Percentiles rank a stretch among this genome's conserved stretches.
Evolutionary conservation across 352 stramenopile species (phyloP).

Genomic region (Elongisporangium prolatum): DNA sequence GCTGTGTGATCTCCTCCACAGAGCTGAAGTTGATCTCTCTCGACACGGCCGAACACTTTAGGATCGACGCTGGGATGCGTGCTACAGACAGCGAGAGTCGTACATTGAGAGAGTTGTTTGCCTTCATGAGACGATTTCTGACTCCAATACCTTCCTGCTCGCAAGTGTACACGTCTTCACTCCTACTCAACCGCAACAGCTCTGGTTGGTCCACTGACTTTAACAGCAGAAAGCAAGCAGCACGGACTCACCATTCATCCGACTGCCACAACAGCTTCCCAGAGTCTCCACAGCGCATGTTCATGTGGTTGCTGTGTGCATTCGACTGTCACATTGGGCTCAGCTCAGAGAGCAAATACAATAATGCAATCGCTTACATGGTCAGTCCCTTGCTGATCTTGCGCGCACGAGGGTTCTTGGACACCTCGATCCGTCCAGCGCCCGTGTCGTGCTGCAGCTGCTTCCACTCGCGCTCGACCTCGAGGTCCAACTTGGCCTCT

Average conservation of each 20-base stretch:
- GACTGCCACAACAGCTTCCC: slow-evolving; percentile 83
- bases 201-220: neutral
- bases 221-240: neutral
- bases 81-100: slow-evolving; percentile 20
- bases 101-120: neutral
- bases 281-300: slow-evolving; percentile 80
- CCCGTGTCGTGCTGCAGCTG: slow-evolving; percentile 52
- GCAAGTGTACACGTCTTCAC: slow-evolving; percentile 53
- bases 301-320: slow-evolving; percentile 77
- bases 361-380: slow-evolving; percentile 39
- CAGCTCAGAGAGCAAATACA: neutral
- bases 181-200: slow-evolving; percentile 21
- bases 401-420: slow-evolving; percentile 55
- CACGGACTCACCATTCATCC: slow-evolving; percentile 49
- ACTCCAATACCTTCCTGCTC: slow-evolving; percentile 66
- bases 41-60: slow-evolving; percentile 88
- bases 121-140: neutral
- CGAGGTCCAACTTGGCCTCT: slow-evolving; percentile 73
- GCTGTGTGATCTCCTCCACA: slow-evolving; percentile 83
- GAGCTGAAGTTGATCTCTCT: slow-evolving; percentile 95
- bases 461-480: slow-evolving; percentile 85
- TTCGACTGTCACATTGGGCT: neutral
- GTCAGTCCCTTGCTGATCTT: slow-evolving; percentile 68
- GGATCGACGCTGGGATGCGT: slow-evolving; percentile 74
- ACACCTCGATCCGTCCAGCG: slow-evolving; percentile 61